Evolutionary conservation across 805 yeast genomes (phyloP), one percentile per base, ranked within the genome.

Genomic region (Sugiyamaella marilandica): DNA sequence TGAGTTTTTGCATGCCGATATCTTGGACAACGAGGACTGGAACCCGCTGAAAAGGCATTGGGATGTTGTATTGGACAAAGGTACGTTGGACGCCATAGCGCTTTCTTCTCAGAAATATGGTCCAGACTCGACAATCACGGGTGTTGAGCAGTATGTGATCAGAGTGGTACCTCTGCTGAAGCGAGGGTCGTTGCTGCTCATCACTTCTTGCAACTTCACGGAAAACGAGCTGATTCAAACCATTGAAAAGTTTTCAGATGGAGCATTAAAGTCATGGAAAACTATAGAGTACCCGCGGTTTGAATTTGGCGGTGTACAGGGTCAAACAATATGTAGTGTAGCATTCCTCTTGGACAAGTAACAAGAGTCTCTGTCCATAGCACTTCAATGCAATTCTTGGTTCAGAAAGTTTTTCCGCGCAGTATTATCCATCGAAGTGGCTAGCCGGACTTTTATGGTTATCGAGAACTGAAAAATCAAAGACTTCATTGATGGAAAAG

Each of bases 71-170:
- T 71, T 90, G 14, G 99, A 94, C 69, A 94, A 94, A 67, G 99
- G 99, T 8, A 94, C 99, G 0, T 71, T 94, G 19, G 99, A 94
- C 70, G 99, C 99, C 4, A 92, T 94, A 56, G 97, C 97, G 0
- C 75, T 94, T 44, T 87, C 88, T 66, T 85, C 84, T 19, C 59
- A 72, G 1, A 75, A 69, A 18, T 79, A 78, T 54, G 35, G 35
- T 2, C 24, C 32, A 5, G 75, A 69, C 8, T 70, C 70, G 10
- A 75, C 73, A 7, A 35, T 49, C 13, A 35, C 45, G 18, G 55
- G 51, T 14, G 61, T 59, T 1, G 59, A 59, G 77, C 71, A 80
- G 13, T 92, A 94, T 62, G 82, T 90, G 0, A 57, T 59, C 0
- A 82, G 80, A 34, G 83, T 88, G 18, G 72, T 73, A 45, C 75